These are phyloP conservation scores for Mortierella sp. DNA, from an alignment of 371 early-diverging fungal genomes.

Conservation along the genomic window DNA sequence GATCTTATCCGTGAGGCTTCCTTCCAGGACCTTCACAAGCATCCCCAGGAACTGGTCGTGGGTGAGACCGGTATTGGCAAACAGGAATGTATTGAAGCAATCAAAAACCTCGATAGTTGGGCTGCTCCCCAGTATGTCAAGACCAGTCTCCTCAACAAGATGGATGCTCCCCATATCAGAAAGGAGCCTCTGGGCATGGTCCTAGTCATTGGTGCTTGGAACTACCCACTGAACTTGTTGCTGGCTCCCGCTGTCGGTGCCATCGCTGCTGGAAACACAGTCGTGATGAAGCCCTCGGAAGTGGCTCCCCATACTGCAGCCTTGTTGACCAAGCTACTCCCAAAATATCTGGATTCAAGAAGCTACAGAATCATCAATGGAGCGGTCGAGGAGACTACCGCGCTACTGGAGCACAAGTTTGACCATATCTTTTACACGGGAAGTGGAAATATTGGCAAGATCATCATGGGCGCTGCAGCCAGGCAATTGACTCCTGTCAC, in stretches of 20 bases:
- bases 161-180: constrained; percentile 31
- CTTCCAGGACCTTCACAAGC: constrained; percentile 73
- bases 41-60: constrained; percentile 57
- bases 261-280: constrained; percentile 93
- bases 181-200: constrained; percentile 80
- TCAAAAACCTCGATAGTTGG: constrained; percentile 68
- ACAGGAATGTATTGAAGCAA: constrained; percentile 71
- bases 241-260: constrained; percentile 88
- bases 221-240: constrained; percentile 76
- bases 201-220: constrained; percentile 86
- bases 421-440: constrained; percentile 96
- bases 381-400: constrained; percentile 76
- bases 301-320: constrained; percentile 75
- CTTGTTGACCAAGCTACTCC: constrained; percentile 67
- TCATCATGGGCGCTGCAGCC: constrained; percentile 83
- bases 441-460: constrained; percentile 80
- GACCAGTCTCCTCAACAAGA: constrained; percentile 9
- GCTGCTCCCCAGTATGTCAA: constrained; percentile 46
- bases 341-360: constrained; percentile 79
- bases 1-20: constrained; percentile 69
- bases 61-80: constrained; percentile 69
- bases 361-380: constrained; percentile 82
- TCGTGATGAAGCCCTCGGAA: constrained; percentile 92
- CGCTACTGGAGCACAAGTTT: constrained; percentile 74
- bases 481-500: constrained; percentile 83